These are phyloP conservation scores for Tricholoma sp. DNA, from an alignment of 768 basidiomycete genomes.

Conservation along the genomic window DNA sequence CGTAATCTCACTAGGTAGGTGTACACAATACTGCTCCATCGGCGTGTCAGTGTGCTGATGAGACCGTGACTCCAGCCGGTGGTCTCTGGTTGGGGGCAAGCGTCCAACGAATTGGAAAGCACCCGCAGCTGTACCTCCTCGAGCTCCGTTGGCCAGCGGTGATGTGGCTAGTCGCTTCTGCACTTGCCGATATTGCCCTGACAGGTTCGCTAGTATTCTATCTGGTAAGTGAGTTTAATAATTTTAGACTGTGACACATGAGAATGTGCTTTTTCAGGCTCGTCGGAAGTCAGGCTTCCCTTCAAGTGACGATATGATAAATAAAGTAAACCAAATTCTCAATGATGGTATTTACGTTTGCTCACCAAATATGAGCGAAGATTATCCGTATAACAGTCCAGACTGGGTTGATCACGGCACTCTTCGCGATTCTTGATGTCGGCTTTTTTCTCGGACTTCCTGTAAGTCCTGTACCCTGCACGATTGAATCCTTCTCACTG, in stretches of 20 bases:
- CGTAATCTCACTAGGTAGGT: conserved; percentile 30
- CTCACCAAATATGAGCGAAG: not conserved
- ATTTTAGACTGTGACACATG: conserved; percentile 8
- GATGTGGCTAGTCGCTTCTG: conserved; percentile 39
- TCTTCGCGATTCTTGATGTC: conserved; percentile 38
- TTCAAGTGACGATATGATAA: conserved; percentile 36
- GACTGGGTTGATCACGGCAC: conserved; percentile 32
- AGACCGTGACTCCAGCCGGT: conserved; percentile 23
- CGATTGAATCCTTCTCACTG: not conserved
- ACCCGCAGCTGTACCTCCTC: conserved; percentile 28
- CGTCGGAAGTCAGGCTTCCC: conserved; percentile 35
- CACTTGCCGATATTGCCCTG: conserved; percentile 36
- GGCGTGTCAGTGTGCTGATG: not conserved
- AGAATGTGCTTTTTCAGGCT: conserved; percentile 5
- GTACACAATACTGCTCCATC: not conserved
- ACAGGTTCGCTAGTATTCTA: conserved; percentile 32
- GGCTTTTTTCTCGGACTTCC: conserved; percentile 37
- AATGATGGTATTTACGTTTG: not conserved
- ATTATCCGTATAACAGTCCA: conserved; percentile 30
- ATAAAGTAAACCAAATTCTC: conserved; percentile 14
- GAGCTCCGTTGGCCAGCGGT: conserved; percentile 40
- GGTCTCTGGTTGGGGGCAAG: conserved; percentile 35
- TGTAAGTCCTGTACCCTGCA: conserved; percentile 15
- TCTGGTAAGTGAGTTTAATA: conserved; percentile 23
- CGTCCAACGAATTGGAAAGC: conserved; percentile 29